Percentiles rank a stretch among this genome's conserved stretches.
Evolutionary conservation across 23 red algal species (phyloP).

Genomic region (Cyanidium caldarium): DNA sequence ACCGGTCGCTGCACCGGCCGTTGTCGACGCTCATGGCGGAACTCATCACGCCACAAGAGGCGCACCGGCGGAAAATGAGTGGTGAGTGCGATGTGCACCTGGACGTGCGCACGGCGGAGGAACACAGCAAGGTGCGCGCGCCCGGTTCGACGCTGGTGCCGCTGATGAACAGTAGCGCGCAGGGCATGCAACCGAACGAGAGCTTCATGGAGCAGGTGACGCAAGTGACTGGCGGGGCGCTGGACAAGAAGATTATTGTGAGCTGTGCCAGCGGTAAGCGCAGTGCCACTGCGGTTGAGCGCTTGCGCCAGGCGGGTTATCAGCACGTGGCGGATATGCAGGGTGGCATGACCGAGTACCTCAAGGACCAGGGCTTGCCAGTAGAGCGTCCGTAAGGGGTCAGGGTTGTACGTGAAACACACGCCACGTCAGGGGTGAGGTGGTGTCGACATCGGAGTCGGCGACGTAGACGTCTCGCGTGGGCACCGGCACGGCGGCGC

Average conservation of each 20-base stretch:
- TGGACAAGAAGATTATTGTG: background rate
- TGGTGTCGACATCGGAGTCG: no score
- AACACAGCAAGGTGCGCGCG: background rate
- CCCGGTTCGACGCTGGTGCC: background rate
- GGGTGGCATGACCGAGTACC: background rate
- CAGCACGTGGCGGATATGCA: background rate
- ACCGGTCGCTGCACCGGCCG: no score
- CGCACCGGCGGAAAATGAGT: background rate
- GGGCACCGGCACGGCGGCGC: no score
- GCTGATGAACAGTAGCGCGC: background rate
- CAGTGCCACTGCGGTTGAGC: background rate
- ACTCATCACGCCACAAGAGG: background rate
- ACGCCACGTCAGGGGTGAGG: no score
- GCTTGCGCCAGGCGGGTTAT: background rate
- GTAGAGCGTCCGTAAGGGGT: background rate
- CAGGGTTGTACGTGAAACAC: background rate
- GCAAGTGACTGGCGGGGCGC: background rate
- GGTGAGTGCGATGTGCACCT: background rate
- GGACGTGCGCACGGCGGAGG: background rate
- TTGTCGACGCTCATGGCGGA: background rate
- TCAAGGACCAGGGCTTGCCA: background rate
- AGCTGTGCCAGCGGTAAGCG: background rate
- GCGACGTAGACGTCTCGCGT: no score
- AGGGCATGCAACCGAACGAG: background rate
- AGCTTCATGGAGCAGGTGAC: background rate